phyloP scores from a whole-genome alignment of 1,139 yeast genomes.

The Magnusiomyces magnusii region DNA sequence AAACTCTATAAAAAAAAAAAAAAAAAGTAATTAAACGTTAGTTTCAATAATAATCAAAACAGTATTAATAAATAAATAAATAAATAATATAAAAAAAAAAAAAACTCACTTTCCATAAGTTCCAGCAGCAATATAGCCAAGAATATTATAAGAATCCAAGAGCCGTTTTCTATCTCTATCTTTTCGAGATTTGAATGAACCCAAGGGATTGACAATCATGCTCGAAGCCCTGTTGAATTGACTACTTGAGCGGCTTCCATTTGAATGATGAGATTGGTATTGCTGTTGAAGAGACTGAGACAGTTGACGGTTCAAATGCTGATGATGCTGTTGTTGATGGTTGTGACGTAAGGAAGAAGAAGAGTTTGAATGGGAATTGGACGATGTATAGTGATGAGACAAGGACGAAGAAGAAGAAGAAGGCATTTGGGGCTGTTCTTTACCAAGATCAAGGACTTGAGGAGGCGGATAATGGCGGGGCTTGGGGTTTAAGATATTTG shows the following conservation, averaged over 20 bases:
- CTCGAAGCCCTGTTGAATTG: slow-evolving; percentile 6
- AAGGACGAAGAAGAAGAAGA: no score
- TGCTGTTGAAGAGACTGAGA: not conserved
- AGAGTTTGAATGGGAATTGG: not conserved
- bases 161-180: slow-evolving; percentile 66
- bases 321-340: not conserved
- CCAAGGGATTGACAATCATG: slow-evolving; percentile 31
- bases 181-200: slow-evolving; percentile 44
- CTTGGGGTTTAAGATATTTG: no score
- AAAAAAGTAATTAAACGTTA: not conserved
- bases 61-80: slow-evolving; percentile 21
- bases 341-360: not conserved
- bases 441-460: no score
- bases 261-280: not conserved
- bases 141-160: slow-evolving; percentile 69
- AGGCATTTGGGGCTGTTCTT: no score
- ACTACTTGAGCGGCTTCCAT: not conserved
- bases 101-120: slow-evolving; percentile 59
- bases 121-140: slow-evolving; percentile 98
- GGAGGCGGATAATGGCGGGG: no score
- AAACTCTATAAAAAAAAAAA: slow-evolving; percentile 44
- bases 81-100: not conserved
- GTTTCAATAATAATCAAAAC: not conserved
- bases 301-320: not conserved
- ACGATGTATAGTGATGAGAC: no score